A percentile compares a stretch with the other conserved stretches of the same genome.
Evolutionary conservation across 164 flowering plant species (phyloP).

Genomic region (Dillenia suffruticosa): DNA sequence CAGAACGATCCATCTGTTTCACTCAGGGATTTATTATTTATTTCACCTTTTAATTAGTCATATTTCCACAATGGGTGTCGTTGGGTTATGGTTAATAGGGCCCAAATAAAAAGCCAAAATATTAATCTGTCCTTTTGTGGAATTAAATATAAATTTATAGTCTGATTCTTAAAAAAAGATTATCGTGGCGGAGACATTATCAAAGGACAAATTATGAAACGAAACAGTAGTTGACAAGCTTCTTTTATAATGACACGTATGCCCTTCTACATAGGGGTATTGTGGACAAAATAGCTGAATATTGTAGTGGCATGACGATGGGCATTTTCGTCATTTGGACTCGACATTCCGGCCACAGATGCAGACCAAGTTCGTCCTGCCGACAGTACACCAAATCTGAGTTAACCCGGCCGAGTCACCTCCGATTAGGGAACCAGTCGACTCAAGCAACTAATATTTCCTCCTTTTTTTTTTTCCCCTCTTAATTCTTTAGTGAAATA

Average conservation of each 20-base stretch:
- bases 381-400: conserved; percentile 26
- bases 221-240: background rate
- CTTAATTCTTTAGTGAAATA: background rate
- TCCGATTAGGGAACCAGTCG: background rate
- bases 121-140: conserved; percentile 20
- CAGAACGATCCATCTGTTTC: background rate
- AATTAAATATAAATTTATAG: conserved; percentile 5
- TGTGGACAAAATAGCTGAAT: background rate
- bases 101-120: conserved; percentile 5
- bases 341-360: conserved; percentile 21
- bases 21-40: background rate
- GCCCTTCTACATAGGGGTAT: background rate
- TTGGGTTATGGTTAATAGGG: conserved; percentile 1
- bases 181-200: conserved; percentile 33
- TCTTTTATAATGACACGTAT: background rate
- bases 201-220: conserved; percentile 8
- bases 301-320: background rate
- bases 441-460: background rate
- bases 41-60: background rate
- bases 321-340: conserved; percentile 18
- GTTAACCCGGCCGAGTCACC: conserved; percentile 6
- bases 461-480: background rate
- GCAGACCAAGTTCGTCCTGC: conserved; percentile 14
- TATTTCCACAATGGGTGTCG: too few species aligned
- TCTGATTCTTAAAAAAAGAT: conserved; percentile 15